A percentile compares a stretch with the other conserved stretches of the same genome.
Evolutionary conservation across 2,329 filamentous ascomycete genomes (phyloP).

Genomic region (Escovopsis sp.): DNA sequence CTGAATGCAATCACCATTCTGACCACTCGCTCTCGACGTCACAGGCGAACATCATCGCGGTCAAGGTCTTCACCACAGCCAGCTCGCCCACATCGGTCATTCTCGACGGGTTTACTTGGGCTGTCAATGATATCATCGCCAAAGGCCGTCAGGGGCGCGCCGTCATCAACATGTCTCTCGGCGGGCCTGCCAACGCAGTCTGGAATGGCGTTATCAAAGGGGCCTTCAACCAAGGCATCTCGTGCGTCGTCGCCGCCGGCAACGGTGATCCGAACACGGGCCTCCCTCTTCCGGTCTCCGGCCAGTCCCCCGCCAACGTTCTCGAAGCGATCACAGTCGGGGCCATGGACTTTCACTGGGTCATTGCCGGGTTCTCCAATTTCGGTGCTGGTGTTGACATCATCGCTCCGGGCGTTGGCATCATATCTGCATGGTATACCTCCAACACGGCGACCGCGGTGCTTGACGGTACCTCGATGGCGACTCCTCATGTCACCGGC

Average conservation of each 20-base stretch:
- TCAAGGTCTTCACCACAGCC: conserved; percentile 27
- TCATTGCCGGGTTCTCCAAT: conserved; percentile 31
- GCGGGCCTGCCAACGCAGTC: conserved; percentile 24
- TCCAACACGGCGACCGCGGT: conserved; percentile 24
- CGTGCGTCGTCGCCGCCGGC: conserved; percentile 39
- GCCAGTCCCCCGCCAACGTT: conserved; percentile 31
- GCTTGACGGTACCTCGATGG: conserved; percentile 47
- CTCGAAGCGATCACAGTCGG: conserved; percentile 37
- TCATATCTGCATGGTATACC: conserved; percentile 32
- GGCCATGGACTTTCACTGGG: conserved; percentile 25
- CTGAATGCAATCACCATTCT: no score
- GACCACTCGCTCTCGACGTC: no score
- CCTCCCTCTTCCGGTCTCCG: conserved; percentile 18
- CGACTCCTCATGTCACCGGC: conserved; percentile 43
- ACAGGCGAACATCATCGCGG: conserved; percentile 20
- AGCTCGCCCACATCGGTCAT: conserved; percentile 7
- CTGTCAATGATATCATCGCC: conserved; percentile 24
- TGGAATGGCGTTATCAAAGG: conserved; percentile 39
- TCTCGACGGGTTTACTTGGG: conserved; percentile 21
- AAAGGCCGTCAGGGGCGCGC: conserved; percentile 24
- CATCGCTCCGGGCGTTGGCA: conserved; percentile 31
- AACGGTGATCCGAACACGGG: conserved; percentile 19
- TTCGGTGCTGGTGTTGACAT: conserved; percentile 32
- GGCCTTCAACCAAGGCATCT: conserved; percentile 30
- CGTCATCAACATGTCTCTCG: conserved; percentile 41